Conservation (phyloP, 305 asterid genomes). For the Andrographis paniculata region DNA sequence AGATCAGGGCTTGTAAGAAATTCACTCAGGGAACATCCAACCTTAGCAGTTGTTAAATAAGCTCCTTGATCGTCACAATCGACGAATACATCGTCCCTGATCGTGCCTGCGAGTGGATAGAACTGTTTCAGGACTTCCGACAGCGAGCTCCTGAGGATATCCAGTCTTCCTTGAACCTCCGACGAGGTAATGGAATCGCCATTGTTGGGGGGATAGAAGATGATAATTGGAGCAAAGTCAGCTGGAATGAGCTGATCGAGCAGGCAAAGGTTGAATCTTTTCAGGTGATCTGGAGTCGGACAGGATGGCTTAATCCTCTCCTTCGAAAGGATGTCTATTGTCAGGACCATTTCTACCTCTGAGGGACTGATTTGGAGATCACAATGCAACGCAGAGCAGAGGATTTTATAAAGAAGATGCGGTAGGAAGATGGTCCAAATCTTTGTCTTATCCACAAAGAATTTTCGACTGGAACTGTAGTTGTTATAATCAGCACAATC, state of each 20-base stretch:
- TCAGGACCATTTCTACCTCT: slow-evolving; percentile 15
- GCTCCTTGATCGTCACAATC: slow-evolving; percentile 60
- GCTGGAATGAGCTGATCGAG: slow-evolving; percentile 67
- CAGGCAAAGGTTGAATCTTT: slow-evolving; percentile 29
- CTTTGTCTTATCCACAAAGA: too few relatives aligned
- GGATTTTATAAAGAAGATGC: too few relatives aligned
- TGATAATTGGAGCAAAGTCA: slow-evolving; percentile 52
- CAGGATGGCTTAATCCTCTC: slow-evolving; percentile 50
- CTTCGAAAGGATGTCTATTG: slow-evolving; percentile 31
- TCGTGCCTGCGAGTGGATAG: slow-evolving; percentile 55
- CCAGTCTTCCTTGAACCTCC: slow-evolving; percentile 22
- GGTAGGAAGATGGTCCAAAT: too few relatives aligned
- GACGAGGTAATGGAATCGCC: slow-evolving; percentile 9
- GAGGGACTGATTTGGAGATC: background rate
- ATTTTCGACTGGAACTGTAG: too few relatives aligned
- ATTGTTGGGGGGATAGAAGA: slow-evolving; percentile 32
- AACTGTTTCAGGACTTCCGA: slow-evolving; percentile 35
- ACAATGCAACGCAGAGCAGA: too few relatives aligned
- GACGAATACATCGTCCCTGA: slow-evolving; percentile 39
- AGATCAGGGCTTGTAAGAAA: slow-evolving; percentile 41
- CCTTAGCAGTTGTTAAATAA: slow-evolving; percentile 32
- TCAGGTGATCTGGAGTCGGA: slow-evolving; percentile 54
- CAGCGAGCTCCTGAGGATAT: slow-evolving; percentile 35
- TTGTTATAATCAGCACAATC: too few relatives aligned
- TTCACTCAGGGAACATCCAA: slow-evolving; percentile 20